phyloP scores from a whole-genome alignment of 306 rosid genomes.

The Gynostemma pentaphyllum region DNA sequence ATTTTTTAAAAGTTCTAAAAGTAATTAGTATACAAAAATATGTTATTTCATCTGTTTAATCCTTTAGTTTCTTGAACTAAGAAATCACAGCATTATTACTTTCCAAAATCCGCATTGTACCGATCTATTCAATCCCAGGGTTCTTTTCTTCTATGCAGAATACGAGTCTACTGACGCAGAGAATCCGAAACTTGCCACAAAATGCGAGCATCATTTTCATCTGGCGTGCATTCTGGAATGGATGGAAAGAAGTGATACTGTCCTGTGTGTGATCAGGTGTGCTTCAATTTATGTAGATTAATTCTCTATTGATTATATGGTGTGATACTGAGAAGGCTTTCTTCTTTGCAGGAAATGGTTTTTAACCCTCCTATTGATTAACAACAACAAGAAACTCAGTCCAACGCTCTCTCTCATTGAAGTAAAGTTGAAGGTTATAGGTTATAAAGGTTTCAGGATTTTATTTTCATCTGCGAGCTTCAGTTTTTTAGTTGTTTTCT shows the following conservation, averaged over 20 bases:
- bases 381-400: slow-evolving; percentile 18
- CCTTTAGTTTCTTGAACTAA: neutral
- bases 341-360: slow-evolving; percentile 54
- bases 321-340: neutral
- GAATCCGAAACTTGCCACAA: slow-evolving; percentile 63
- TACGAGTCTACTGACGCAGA: slow-evolving; percentile 66
- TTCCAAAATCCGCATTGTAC: neutral
- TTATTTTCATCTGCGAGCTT: slow-evolving; percentile 1
- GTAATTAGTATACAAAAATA: no score
- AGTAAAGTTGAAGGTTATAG: slow-evolving; percentile 25
- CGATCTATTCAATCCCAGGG: neutral
- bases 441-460: slow-evolving; percentile 18
- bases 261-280: slow-evolving; percentile 89
- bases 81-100: neutral
- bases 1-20: no score
- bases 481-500: slow-evolving; percentile 7
- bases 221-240: slow-evolving; percentile 97
- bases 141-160: slow-evolving; percentile 29
- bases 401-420: slow-evolving; percentile 10
- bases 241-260: slow-evolving; percentile 96
- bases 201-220: slow-evolving; percentile 89
- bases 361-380: slow-evolving; percentile 64
- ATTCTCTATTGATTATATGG: slow-evolving; percentile 4
- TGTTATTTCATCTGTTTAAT: no score
- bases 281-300: neutral